Percentiles rank a stretch among this genome's conserved stretches.
Conservation (phyloP, 495 filamentous ascomycete species). For the Annulohypoxylon maeteangense region DNA sequence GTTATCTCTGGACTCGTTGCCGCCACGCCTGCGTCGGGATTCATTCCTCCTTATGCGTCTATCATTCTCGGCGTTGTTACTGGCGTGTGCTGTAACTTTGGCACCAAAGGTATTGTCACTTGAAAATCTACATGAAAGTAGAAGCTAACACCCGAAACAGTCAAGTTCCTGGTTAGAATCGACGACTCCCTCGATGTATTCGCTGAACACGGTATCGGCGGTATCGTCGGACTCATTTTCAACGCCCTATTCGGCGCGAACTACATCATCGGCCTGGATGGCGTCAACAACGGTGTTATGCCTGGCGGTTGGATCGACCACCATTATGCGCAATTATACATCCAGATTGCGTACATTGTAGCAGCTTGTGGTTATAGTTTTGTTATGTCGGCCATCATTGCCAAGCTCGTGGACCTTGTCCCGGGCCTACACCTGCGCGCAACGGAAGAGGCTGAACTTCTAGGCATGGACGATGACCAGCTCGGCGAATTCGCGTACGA, state of each 20-base stretch:
- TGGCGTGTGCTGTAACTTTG: constrained; percentile 91
- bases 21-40: constrained; percentile 86
- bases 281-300: constrained; percentile 80
- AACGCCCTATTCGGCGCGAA: constrained; percentile 90
- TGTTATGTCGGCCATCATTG: constrained; percentile 83
- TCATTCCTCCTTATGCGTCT: constrained; percentile 89
- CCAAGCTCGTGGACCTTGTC: constrained; percentile 83
- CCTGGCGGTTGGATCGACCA: constrained; percentile 87
- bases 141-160: constrained; percentile 55
- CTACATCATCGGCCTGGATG: constrained; percentile 93
- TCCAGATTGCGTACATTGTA: constrained; percentile 90
- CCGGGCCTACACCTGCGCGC: constrained; percentile 93
- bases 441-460: constrained; percentile 93
- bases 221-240: constrained; percentile 91
- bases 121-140: constrained; percentile 31
- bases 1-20: constrained; percentile 91
- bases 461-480: constrained; percentile 99
- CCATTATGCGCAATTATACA: constrained; percentile 89
- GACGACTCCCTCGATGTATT: constrained; percentile 99
- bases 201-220: constrained; percentile 95
- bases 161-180: constrained; percentile 95
- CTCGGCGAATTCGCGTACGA: constrained; percentile 99
- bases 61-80: constrained; percentile 87
- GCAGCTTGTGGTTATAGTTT: constrained; percentile 82
- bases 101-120: constrained; percentile 72